Percentiles rank a stretch among this genome's conserved stretches.
These are phyloP conservation scores for Globisporangium abappressorium DNA, from an alignment of 352 stramenopile species.

Conservation along the genomic window DNA sequence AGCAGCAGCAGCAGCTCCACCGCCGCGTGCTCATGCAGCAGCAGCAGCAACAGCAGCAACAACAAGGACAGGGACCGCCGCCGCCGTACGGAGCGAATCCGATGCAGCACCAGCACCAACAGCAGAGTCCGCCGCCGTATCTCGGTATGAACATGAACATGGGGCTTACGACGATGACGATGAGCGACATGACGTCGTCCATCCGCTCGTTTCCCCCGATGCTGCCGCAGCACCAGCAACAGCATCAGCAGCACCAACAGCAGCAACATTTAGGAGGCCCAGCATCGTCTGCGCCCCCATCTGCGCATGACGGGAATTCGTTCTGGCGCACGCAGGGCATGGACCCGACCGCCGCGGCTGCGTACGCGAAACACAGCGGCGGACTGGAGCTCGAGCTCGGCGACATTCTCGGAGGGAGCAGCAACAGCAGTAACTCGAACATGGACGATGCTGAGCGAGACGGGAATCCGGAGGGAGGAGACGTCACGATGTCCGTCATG, in stretches of 20 bases:
- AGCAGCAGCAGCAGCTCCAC: not conserved
- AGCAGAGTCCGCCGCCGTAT: slow-evolving; percentile 22
- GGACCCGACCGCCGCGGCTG: not conserved
- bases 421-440: slow-evolving; percentile 11
- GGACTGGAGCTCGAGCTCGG: slow-evolving; percentile 40
- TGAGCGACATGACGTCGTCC: slow-evolving; percentile 29
- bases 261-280: not conserved
- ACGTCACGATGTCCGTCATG: slow-evolving; percentile 27
- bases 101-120: slow-evolving; percentile 12
- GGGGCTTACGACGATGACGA: slow-evolving; percentile 20
- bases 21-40: slow-evolving; percentile 13
- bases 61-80: not conserved
- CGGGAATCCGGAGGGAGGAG: not conserved
- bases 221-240: slow-evolving; percentile 14
- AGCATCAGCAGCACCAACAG: not conserved
- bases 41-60: not conserved
- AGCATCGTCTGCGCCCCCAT: not conserved
- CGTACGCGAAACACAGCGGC: slow-evolving; percentile 18
- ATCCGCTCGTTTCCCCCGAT: slow-evolving; percentile 24
- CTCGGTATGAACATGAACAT: slow-evolving; percentile 20
- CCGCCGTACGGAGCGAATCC: not conserved
- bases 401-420: slow-evolving; percentile 30
- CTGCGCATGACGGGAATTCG: not conserved
- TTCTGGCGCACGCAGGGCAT: slow-evolving; percentile 16
- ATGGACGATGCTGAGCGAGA: slow-evolving; percentile 12